Conservation (phyloP, 768 basidiomycete genomes). For the Pisolithus sp. region DNA sequence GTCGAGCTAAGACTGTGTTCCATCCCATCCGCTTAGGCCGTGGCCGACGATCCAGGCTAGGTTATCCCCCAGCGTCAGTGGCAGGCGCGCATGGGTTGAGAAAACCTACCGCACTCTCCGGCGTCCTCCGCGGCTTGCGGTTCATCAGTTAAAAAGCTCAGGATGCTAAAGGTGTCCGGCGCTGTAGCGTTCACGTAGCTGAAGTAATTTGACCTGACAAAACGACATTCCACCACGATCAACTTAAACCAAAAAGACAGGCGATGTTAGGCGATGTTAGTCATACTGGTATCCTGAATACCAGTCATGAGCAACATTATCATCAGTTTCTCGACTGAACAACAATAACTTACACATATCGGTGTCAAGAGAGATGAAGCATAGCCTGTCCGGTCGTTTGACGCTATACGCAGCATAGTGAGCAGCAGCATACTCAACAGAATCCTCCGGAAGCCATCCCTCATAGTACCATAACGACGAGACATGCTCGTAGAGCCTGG, state of each 20-base stretch:
- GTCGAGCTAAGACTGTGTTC: constrained; percentile 33
- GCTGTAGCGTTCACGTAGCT: constrained; percentile 41
- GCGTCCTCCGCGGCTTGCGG: constrained; percentile 46
- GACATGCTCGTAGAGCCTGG: constrained; percentile 46
- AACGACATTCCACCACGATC: neutral
- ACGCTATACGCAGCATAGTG: constrained; percentile 47
- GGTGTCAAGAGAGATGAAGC: constrained; percentile 46
- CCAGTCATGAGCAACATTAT: neutral
- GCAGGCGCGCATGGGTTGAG: neutral
- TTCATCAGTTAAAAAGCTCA: constrained; percentile 47
- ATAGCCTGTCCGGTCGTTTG: constrained; percentile 35
- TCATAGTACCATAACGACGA: constrained; percentile 41
- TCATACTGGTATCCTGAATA: constrained; percentile 31
- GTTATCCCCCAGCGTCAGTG: constrained; percentile 27
- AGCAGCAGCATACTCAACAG: constrained; percentile 33
- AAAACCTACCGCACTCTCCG: constrained; percentile 36
- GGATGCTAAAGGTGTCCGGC: constrained; percentile 42
- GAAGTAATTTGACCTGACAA: constrained; percentile 36
- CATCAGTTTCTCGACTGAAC: too few species aligned
- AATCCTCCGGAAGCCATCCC: constrained; percentile 36
- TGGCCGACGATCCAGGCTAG: constrained; percentile 48
- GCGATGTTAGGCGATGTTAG: neutral
- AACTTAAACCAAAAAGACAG: neutral
- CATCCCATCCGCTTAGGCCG: constrained; percentile 44
- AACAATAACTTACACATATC: constrained; percentile 35